Conservation (phyloP, 2,329 filamentous ascomycete genomes). For the Nothomitra cinnamomea region DNA sequence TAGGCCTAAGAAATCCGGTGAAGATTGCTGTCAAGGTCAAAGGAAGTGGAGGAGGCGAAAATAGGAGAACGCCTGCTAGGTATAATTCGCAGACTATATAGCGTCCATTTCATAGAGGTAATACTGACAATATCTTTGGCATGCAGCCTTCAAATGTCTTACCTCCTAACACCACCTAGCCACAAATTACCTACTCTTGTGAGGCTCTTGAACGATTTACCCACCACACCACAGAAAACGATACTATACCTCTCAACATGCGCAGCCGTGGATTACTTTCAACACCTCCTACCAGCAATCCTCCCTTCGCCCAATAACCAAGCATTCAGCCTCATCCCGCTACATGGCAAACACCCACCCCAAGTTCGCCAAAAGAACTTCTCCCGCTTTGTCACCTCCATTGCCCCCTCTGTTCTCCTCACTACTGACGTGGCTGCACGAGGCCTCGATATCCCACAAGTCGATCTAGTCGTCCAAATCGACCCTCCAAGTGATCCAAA, state of each 20-base stretch:
- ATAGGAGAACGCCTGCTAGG: conserved; percentile 74
- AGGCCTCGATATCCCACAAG: conserved; percentile 79
- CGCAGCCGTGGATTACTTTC: conserved; percentile 87
- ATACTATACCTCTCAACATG: conserved; percentile 92
- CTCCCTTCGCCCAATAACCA: conserved; percentile 24
- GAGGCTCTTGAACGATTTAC: conserved; percentile 49
- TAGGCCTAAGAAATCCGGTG: conserved; percentile 84
- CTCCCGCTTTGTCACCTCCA: conserved; percentile 55
- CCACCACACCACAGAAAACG: conserved; percentile 62
- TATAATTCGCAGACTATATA: conserved; percentile 10
- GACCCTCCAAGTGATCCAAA: conserved; percentile 80
- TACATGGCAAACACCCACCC: conserved; percentile 84
- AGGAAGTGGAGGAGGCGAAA: conserved; percentile 48
- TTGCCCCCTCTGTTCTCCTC: conserved; percentile 62
- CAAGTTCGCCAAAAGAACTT: conserved; percentile 84
- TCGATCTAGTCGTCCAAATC: conserved; percentile 80
- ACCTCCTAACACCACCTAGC: conserved; percentile 55
- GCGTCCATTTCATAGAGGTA: neutral
- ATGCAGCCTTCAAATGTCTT: conserved; percentile 66
- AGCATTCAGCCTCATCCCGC: conserved; percentile 51
- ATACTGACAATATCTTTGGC: neutral
- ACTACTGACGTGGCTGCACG: conserved; percentile 87
- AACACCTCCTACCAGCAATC: conserved; percentile 57
- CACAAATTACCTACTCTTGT: conserved; percentile 65
- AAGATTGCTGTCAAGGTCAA: conserved; percentile 91